These are phyloP conservation scores for Tolypocladium guangdongense DNA, from an alignment of 2,329 filamentous ascomycete genomes.

Conservation along the genomic window DNA sequence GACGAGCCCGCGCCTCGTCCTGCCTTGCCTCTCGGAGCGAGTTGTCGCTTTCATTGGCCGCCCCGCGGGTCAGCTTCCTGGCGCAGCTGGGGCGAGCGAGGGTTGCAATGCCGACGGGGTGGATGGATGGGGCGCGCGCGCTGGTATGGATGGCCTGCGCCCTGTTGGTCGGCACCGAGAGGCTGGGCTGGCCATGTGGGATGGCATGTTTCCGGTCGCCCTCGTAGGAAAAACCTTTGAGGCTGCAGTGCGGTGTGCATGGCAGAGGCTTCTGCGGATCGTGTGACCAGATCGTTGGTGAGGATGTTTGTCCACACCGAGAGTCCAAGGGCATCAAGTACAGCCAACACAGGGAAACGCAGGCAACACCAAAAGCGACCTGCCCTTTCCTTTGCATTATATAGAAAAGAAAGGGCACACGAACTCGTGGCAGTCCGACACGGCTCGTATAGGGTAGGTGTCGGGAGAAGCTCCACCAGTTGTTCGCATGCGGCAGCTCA, in stretches of 20 bases:
- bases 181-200: background rate
- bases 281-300: background rate
- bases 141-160: background rate
- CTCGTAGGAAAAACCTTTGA: background rate
- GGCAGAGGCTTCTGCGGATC: too few relatives aligned
- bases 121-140: background rate
- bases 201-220: too few relatives aligned
- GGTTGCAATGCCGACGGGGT: background rate
- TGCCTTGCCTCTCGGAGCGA: background rate
- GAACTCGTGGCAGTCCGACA: background rate
- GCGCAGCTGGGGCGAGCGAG: background rate
- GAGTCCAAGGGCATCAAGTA: background rate
- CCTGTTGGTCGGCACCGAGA: background rate
- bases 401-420: background rate
- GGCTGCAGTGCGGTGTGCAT: background rate
- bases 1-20: background rate
- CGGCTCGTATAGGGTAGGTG: background rate
- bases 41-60: background rate
- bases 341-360: background rate
- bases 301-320: background rate
- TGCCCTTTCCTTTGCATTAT: background rate
- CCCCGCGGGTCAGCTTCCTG: background rate
- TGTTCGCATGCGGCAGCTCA: background rate
- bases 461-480: background rate
- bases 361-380: too few relatives aligned